Evolutionary conservation across 805 yeast species (phyloP).

Genomic region (Hanseniaspora thailandica): DNA sequence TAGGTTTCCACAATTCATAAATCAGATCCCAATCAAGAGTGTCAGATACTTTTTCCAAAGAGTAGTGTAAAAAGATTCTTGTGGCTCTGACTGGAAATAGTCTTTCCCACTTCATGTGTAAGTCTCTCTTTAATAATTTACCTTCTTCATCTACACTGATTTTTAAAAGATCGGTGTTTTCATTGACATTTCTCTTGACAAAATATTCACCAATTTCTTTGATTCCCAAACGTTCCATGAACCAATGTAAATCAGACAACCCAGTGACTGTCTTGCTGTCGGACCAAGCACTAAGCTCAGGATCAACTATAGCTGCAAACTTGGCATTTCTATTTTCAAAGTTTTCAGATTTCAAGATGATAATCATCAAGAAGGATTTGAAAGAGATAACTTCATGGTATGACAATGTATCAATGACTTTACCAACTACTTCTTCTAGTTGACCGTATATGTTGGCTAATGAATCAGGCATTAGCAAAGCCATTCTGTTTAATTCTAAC

Average conservation of each 20-base stretch:
- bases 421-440: conserved; percentile 67
- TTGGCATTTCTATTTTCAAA: conserved; percentile 61
- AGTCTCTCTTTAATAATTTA: conserved; percentile 53
- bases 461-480: conserved; percentile 88
- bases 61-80: conserved; percentile 85
- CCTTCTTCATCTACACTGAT: conserved; percentile 90
- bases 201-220: conserved; percentile 89
- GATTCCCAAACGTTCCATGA: conserved; percentile 93
- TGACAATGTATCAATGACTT: conserved; percentile 60
- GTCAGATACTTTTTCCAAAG: conserved; percentile 80
- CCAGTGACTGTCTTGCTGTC: conserved; percentile 86
- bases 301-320: conserved; percentile 82
- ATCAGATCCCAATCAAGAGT: conserved; percentile 57
- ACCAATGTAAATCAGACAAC: conserved; percentile 83
- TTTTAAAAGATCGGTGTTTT: conserved; percentile 58
- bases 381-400: conserved; percentile 91
- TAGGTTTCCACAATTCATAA: conserved; percentile 77
- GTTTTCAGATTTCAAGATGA: conserved; percentile 67
- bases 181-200: conserved; percentile 66
- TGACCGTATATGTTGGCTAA: conserved; percentile 70
- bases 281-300: conserved; percentile 85
- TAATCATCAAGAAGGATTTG: conserved; percentile 80
- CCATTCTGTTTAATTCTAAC: conserved; percentile 85
- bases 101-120: conserved; percentile 86
- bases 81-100: conserved; percentile 94